Evolutionary conservation across 2,329 filamentous ascomycete species (phyloP).

Genomic region (Cladophialophora psammophila): DNA sequence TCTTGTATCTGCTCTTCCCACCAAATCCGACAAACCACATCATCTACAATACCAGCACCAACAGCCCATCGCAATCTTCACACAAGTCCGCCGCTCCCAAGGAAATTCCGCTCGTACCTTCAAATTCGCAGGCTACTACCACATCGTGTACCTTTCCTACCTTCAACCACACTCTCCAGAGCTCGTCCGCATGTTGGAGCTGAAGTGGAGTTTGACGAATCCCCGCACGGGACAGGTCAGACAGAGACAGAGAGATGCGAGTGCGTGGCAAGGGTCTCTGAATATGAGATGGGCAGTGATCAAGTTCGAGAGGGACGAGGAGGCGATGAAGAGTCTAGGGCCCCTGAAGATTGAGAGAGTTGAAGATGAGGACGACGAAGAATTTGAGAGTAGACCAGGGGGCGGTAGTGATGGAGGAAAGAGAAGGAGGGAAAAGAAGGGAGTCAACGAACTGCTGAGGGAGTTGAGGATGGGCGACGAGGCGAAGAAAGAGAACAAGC

Average conservation of each 20-base stretch:
- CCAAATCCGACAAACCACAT: not conserved
- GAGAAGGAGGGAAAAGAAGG: slow-evolving; percentile 14
- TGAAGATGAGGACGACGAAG: slow-evolving; percentile 15
- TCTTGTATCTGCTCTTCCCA: not conserved
- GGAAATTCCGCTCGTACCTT: slow-evolving; percentile 11
- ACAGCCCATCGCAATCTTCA: slow-evolving; percentile 28
- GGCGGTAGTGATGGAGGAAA: not conserved
- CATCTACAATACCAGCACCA: not conserved
- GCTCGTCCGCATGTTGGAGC: slow-evolving; percentile 35
- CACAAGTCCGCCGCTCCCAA: slow-evolving; percentile 8
- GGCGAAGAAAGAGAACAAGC: slow-evolving; percentile 6
- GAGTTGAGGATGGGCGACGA: slow-evolving; percentile 30
- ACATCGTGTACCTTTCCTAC: slow-evolving; percentile 23
- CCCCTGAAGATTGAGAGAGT: slow-evolving; percentile 17
- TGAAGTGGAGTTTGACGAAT: slow-evolving; percentile 30
- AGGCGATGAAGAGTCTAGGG: not conserved
- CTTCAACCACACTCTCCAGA: slow-evolving; percentile 31
- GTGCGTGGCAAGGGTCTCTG: slow-evolving; percentile 30
- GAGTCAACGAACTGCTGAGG: slow-evolving; percentile 35
- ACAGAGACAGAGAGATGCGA: slow-evolving; percentile 20
- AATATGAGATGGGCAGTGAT: slow-evolving; percentile 35
- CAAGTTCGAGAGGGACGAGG: slow-evolving; percentile 32
- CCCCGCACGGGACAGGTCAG: slow-evolving; percentile 14
- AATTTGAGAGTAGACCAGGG: not conserved
- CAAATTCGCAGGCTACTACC: slow-evolving; percentile 30